A percentile compares a stretch with the other conserved stretches of the same genome.
Conservation (phyloP, 106 monocot species). For the Alisma plantagoaquatica region DNA sequence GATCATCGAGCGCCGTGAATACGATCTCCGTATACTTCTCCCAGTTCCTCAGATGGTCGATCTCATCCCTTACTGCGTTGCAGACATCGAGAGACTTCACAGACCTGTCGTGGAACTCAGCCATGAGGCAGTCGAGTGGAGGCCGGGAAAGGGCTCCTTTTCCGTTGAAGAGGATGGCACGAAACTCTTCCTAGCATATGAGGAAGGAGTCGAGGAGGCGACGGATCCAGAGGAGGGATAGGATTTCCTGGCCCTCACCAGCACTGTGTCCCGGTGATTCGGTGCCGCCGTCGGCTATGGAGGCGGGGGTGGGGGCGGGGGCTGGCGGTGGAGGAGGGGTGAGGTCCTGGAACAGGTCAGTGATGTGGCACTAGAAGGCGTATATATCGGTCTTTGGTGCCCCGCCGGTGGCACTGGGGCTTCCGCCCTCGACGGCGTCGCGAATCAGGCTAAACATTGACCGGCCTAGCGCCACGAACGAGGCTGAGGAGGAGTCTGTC, state of each 20-base stretch:
- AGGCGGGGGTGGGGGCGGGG: too few species aligned
- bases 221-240: constrained; percentile 68
- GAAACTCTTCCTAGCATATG: constrained; percentile 63
- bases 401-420: constrained; percentile 2
- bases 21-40: constrained; percentile 63
- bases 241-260: constrained; percentile 15
- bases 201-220: constrained; percentile 70
- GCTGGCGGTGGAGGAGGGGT: too few species aligned
- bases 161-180: constrained; percentile 32
- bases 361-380: constrained; percentile 42
- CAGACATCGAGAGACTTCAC: constrained; percentile 91
- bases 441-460: constrained; percentile 42
- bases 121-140: constrained; percentile 40
- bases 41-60: constrained; percentile 70
- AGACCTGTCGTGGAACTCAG: constrained; percentile 62
- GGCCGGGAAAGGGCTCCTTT: constrained; percentile 10
- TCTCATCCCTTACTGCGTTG: constrained; percentile 88
- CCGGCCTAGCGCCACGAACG: too few species aligned
- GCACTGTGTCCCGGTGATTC: too few species aligned
- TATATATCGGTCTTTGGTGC: constrained; percentile 31
- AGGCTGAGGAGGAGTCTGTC: too few species aligned
- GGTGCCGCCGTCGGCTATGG: too few species aligned
- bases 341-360: constrained; percentile 47
- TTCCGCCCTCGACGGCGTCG: constrained; percentile 23
- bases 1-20: constrained; percentile 25